Percentiles rank a stretch among this genome's conserved stretches.
phyloP scores from a whole-genome alignment of 1,284 basidiomycete species.

The Tetrapyrgos nigripes region DNA sequence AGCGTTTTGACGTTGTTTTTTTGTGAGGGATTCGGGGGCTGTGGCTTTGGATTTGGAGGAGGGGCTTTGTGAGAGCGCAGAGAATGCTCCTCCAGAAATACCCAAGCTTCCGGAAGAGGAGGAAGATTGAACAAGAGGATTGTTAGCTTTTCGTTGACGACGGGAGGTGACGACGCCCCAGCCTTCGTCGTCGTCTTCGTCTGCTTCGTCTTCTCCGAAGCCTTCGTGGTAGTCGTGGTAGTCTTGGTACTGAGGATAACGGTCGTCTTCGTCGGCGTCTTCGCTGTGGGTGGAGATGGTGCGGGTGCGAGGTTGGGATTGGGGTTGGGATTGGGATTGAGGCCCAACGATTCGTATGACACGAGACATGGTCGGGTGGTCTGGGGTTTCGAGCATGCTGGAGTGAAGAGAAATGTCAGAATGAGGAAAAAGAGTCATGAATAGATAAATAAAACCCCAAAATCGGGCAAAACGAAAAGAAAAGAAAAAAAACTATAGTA shows the following conservation, averaged over 20 bases:
- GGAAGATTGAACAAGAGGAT: not conserved
- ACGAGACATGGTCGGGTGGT: constrained; percentile 59
- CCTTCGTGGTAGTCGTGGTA: constrained; percentile 39
- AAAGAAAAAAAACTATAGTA: constrained; percentile 16
- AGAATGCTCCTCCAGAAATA: not conserved
- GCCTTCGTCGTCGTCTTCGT: constrained; percentile 49
- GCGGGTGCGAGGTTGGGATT: not conserved
- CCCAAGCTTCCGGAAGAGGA: not conserved
- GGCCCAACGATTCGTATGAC: constrained; percentile 63
- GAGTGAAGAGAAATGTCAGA: constrained; percentile 9
- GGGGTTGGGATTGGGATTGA: not conserved
- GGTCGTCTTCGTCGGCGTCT: constrained; percentile 59
- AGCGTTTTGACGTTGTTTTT: constrained; percentile 75
- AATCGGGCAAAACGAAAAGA: constrained; percentile 11
- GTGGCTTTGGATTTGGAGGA: constrained; percentile 17
- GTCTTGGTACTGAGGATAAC: not conserved
- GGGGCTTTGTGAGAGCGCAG: not conserved
- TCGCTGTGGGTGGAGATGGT: constrained; percentile 23
- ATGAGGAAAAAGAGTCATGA: not conserved
- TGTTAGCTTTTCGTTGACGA: constrained; percentile 49
- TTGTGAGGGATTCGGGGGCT: constrained; percentile 55
- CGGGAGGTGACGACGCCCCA: constrained; percentile 78
- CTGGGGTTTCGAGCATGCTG: constrained; percentile 69
- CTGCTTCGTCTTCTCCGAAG: constrained; percentile 34
- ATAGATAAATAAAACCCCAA: constrained; percentile 5